Base-by-base conservation (phyloP, 495 filamentous ascomycete species). In the Xylaria scruposa region DNA sequence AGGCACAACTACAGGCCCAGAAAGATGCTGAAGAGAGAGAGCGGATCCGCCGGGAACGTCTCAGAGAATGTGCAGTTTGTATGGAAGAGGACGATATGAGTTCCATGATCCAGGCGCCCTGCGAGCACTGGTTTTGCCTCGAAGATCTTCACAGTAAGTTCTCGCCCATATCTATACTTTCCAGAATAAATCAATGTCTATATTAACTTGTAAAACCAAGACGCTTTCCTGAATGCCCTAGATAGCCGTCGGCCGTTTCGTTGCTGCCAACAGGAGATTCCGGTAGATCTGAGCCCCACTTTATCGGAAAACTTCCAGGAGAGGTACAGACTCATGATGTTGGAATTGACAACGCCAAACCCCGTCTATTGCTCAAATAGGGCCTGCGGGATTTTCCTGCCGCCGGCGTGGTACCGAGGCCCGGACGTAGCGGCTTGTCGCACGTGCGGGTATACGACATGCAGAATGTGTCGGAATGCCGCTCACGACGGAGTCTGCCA, bases 291-390 rank as follows among this genome's bases (percentile, higher is more conserved):
- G 33, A 38, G 58, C 58, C 7, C 31, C 3, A 38, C 19, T 15
- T n/a, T 19, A 38, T n/a, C 56, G 17, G 31, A 60, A 17, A 19
- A 21, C 31, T 21, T 60, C 38, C 58, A 17, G 33, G 58, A 60
- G 19, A 36, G 58, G 58, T 60, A 60, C 12, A 21, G 58, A 60
- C 58, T 60, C 8, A 38, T 60, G 58, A 36, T 60, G 6, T 38
- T 60, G 31, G 58, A 60, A 60, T 21, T 60, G 17, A 38, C 31
- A 38, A 60, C 58, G 3, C 58, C 6, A 38, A 60, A 60, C 9
- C 58, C 58, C 58, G 58, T 60, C 31, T 60, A 60, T 38, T 60
- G 58, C 33, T 60, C 58, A 38, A 60, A 60, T 38, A 36, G 31
- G 33, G 33, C 19, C 58, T 60, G 58, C 33, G 58, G 58, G 2